These are phyloP conservation scores for Ophiosphaerella herpotricha DNA, from an alignment of 2,329 filamentous ascomycete species.

Conservation along the genomic window DNA sequence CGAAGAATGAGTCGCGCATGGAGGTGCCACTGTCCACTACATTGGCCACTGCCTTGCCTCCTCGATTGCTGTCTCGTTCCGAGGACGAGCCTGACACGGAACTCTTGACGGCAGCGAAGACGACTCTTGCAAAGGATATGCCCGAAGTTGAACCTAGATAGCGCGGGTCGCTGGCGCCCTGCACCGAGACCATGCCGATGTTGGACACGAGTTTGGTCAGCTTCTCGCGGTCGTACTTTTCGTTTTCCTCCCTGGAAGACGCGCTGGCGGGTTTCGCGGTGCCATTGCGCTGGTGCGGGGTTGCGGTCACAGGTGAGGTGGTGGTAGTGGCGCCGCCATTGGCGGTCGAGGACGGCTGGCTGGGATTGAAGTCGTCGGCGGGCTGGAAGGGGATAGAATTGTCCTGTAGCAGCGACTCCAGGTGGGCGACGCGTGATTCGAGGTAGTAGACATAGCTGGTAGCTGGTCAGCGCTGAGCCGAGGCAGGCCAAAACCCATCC, in stretches of 20 bases:
- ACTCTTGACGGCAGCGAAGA: slow-evolving; percentile 89
- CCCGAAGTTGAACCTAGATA: slow-evolving; percentile 85
- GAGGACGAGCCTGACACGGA: slow-evolving; percentile 62
- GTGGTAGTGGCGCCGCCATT: slow-evolving; percentile 31
- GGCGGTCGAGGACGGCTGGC: slow-evolving; percentile 40
- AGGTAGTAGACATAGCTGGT: slow-evolving; percentile 90
- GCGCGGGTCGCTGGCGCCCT: slow-evolving; percentile 76
- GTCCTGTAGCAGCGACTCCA: slow-evolving; percentile 74
- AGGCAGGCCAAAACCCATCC: background rate
- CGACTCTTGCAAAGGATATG: slow-evolving; percentile 91
- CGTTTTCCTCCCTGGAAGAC: slow-evolving; percentile 43
- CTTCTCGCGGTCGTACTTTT: slow-evolving; percentile 63
- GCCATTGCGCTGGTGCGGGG: slow-evolving; percentile 30
- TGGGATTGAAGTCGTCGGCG: slow-evolving; percentile 64
- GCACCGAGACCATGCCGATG: slow-evolving; percentile 76
- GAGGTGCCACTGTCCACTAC: slow-evolving; percentile 68
- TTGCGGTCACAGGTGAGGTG: slow-evolving; percentile 9
- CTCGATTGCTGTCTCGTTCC: slow-evolving; percentile 66
- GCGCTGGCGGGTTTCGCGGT: slow-evolving; percentile 17
- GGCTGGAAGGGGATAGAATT: slow-evolving; percentile 74
- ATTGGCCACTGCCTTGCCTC: slow-evolving; percentile 57
- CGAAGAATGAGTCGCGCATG: slow-evolving; percentile 96
- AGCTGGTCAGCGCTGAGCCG: slow-evolving; percentile 7
- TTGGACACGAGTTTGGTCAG: slow-evolving; percentile 71
- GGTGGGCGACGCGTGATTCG: slow-evolving; percentile 80